A percentile compares a stretch with the other conserved stretches of the same genome.
Conservation (phyloP, 2,329 filamentous ascomycete genomes). For the Phyllosticta citribraziliensis region DNA sequence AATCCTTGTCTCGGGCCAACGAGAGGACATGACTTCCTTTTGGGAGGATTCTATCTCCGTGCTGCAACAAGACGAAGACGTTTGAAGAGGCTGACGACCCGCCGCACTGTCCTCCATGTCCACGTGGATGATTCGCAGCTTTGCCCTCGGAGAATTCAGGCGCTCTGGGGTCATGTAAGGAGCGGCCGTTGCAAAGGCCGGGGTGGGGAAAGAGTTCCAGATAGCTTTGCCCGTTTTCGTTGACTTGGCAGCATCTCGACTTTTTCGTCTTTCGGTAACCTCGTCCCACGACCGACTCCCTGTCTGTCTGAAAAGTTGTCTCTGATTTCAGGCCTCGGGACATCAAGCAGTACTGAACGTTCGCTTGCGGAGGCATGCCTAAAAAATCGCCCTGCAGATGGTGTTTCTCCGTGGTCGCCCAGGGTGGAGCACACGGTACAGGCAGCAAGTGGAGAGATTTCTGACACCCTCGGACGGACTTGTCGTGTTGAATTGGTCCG, state of each 20-base stretch:
- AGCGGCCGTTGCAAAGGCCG: neutral
- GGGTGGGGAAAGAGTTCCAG: neutral
- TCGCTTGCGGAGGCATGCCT: neutral
- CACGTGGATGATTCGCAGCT: neutral
- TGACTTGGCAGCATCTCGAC: neutral
- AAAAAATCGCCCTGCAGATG: neutral
- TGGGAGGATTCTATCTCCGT: neutral
- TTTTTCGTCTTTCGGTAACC: neutral
- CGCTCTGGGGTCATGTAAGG: neutral
- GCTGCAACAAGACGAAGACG: neutral
- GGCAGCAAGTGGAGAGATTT: neutral
- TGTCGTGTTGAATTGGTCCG: neutral
- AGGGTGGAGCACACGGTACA: neutral
- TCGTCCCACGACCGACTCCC: neutral
- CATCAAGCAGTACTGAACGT: neutral
- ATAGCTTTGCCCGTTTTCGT: neutral
- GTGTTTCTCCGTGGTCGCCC: neutral
- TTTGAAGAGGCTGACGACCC: neutral
- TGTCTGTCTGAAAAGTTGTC: neutral
- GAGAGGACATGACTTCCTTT: neutral
- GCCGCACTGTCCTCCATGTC: neutral
- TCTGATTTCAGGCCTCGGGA: neutral
- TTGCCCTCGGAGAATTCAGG: neutral
- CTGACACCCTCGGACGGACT: neutral
- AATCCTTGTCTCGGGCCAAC: neutral